Evolutionary conservation across 129 eudicot species (phyloP), one percentile per base, ranked within the genome.

Genomic region (Artemisia annua): DNA sequence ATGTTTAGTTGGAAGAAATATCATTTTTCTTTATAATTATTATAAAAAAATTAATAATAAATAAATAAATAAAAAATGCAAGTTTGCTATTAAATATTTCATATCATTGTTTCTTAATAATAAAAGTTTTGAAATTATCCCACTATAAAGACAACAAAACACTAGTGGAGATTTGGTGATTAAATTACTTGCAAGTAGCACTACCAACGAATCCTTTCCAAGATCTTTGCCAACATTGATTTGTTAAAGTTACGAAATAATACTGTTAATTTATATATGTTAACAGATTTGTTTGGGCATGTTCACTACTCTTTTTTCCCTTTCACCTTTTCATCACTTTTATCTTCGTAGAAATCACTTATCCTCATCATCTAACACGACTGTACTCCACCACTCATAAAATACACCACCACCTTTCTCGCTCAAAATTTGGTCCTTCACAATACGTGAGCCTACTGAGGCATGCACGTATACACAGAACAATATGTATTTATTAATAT

Each of bases 71-170:
- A 20, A 20, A 20, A 20, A 20, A 0, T 20, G 26, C 26, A 24
- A 24, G 2, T 24, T 24, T 24, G 46, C 28, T 54, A 19, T 46
- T 55, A 53, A 55, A 75, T 35, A 13, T 46, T 15, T 46, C 4
- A 49, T 65, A 65, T 32, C 22, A 28, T 28, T 5, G 4, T 28
- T 28, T 28, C 18, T 19, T 65, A 55, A 39, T 19, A 14, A 19
- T 63, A 30, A 20, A 53, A 13, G 14, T 7, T 66, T 46, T 66
- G 66, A 44, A 28, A 4, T 32, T 55, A 55, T 24, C 20, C 20
- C 15, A 22, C 66, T 48, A 54, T 55, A 48, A 75, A 12, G 79
- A 75, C 79, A 75, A 75, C 53, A 54, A 30, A 71, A 55, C 67
- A 71, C 77, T 71, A 63, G 77, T 71, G 76, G 77, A 55, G 28